Base-by-base conservation (phyloP, 2,329 filamentous ascomycete genomes). In the Epicoccum sorghinum region DNA sequence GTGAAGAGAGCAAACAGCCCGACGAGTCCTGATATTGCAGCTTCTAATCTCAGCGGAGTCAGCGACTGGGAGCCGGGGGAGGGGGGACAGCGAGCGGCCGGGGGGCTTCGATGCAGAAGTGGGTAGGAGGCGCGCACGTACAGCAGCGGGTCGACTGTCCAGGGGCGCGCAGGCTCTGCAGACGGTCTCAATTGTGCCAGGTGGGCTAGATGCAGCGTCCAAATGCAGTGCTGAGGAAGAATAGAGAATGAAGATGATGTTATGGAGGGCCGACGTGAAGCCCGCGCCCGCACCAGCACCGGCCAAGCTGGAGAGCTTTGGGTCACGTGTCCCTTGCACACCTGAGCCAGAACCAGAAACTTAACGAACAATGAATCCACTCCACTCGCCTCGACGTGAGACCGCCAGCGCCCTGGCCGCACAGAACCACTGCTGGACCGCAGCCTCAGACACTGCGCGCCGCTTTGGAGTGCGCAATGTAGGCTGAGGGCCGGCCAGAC, bases 221-320 rank as follows among this genome's bases (percentile, higher is more conserved):
- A 65, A 67, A 52, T 59, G 63, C 59, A 61, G 66, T 58, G 68
- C 63, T 57, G 62, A 56, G 52, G 65, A 74, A 74, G 67, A 74
- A 74, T 74, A 74, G 67, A 66, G 64, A 68, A 63, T 61, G 66
- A 72, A 72, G 69, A 45, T 64, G 66, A 71, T 72, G 69, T 65
- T 67, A 60, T 65, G 25, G 57, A 57, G 42, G 40, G 54, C 47
- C 55, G 43, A 51, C 54, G 62, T 62, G 57, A 59, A 60, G 53
- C 48, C 48, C 59, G 45, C 51, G 30, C 37, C 43, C 24, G 42
- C 38, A 49, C 35, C 42, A 35, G 42, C 49, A 36, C 5, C 9
- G 13, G 49, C 49, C 45, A 49, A 54, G 40, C 38, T 29, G 51
- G 39, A 33, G 35, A 55, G 57, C 49, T 55, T 40, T 24, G 18